Evolutionary conservation across 176 grass and related monocot genomes (phyloP), one percentile per base, ranked within the genome.

Genomic region (Juncus effusus): DNA sequence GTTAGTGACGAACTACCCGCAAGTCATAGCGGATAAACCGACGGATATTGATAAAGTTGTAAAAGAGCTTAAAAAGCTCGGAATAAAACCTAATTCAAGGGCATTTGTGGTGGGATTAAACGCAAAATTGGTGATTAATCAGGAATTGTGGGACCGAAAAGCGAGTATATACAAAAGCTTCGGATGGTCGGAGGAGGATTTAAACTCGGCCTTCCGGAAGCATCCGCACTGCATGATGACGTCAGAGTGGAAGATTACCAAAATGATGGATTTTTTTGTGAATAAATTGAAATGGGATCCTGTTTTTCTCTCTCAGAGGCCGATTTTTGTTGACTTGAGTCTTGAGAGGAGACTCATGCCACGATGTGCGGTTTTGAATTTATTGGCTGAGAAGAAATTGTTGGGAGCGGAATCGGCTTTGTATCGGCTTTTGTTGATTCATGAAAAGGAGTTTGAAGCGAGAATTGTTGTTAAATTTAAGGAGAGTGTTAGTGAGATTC

Each of bases 111-210:
- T 73, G 5, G 67, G 78, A 51, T 58, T 93, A 44, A 45, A 67
- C 12, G 40, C 83, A 11, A 61, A 84, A 10, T 54, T 74, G n/a
- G 57, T 16, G 1, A 51, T 77, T 41, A 10, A 66, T 15, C 58
- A 72, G 2, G 28, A 11, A 0, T 76, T 39, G 13, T 85, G 81
- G 81, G 60, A 84, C 1, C 12, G 36, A 28, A 87, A 78, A 76
- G 4, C 82, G 38, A 16, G 54, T 6, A 78, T 81, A 16, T 93
- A 71, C 49, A 28, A 56, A 54, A 87, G 78, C 57, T 73, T 85
- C 28, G 89, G 89, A 7, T 93, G 89, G 89, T 82, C 84, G 0
- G 45, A 85, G 55, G 63, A 84, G 76, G 78, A 82, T 28, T 51
- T 86, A 54, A 64, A 51, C 13, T 9, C 16, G 2, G 89, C 89